Percentiles rank a stretch among this genome's conserved stretches.
phyloP scores from a whole-genome alignment of 2,329 filamentous ascomycete genomes.

The Sporothrix pseudoabietina region DNA sequence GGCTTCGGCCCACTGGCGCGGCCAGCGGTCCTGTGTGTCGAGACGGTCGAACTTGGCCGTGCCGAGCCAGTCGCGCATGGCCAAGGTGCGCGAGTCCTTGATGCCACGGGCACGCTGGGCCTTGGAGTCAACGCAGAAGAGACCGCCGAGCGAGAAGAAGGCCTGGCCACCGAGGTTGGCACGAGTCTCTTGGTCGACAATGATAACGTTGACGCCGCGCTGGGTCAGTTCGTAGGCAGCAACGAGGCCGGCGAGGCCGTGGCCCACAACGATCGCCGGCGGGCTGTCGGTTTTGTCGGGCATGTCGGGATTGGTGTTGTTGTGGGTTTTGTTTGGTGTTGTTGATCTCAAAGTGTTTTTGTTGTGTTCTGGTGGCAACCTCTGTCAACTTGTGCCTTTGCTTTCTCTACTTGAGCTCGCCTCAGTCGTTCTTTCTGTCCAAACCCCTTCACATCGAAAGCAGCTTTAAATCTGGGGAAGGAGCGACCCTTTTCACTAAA shows the following conservation, averaged over 20 bases:
- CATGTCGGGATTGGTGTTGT: not conserved
- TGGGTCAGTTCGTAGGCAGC: constrained; percentile 59
- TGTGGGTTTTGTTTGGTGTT: not conserved
- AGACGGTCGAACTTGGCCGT: constrained; percentile 62
- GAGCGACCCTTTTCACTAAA: not conserved
- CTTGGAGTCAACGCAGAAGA: constrained; percentile 61
- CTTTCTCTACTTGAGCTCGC: not conserved
- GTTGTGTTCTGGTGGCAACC: not conserved
- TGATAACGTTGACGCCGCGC: constrained; percentile 52
- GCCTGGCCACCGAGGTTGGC: constrained; percentile 62
- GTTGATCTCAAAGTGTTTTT: not conserved
- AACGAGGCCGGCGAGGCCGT: constrained; percentile 61
- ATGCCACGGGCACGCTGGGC: constrained; percentile 62
- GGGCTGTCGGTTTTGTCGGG: constrained; percentile 26
- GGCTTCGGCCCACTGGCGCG: constrained; percentile 62
- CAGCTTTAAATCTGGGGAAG: not conserved
- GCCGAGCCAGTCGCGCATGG: constrained; percentile 61
- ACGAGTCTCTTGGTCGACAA: constrained; percentile 62
- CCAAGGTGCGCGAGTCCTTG: constrained; percentile 58
- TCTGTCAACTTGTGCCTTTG: not conserved
- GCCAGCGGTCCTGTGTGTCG: constrained; percentile 57
- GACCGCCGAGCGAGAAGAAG: constrained; percentile 64
- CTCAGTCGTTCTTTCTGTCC: not conserved
- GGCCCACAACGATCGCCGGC: constrained; percentile 59
- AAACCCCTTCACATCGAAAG: not conserved